Percentiles rank a stretch among this genome's conserved stretches.
phyloP scores from a whole-genome alignment of 345 rosid genomes.

The Boechera divaricarpa region DNA sequence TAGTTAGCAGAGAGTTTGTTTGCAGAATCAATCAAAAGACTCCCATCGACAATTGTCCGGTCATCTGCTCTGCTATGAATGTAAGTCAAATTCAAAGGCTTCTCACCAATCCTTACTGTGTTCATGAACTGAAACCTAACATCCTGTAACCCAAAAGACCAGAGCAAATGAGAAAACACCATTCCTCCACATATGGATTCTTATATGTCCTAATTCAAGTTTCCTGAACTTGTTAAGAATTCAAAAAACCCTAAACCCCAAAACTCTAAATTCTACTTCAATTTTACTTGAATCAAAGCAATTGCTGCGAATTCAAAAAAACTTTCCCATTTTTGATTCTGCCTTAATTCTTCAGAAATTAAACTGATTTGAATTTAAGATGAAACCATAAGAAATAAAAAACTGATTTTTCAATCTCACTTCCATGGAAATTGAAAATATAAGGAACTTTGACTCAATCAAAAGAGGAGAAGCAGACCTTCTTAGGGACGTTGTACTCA shows the following conservation, averaged over 20 bases:
- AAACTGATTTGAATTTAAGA: background rate
- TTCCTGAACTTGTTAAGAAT: background rate
- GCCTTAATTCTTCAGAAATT: background rate
- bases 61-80: slow-evolving; percentile 71
- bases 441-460: background rate
- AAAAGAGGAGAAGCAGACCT: slow-evolving; percentile 49
- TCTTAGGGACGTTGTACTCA: slow-evolving; percentile 82
- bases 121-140: slow-evolving; percentile 95
- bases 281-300: background rate
- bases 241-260: background rate
- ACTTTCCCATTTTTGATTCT: background rate
- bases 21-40: slow-evolving; percentile 61
- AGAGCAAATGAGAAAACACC: background rate
- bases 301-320: background rate
- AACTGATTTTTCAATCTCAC: background rate
- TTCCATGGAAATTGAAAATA: background rate
- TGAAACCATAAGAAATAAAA: background rate
- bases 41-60: slow-evolving; percentile 75
- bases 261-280: background rate
- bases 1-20: slow-evolving; percentile 84
- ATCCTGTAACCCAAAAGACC: slow-evolving; percentile 54
- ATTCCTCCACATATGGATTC: background rate
- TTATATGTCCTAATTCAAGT: background rate
- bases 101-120: slow-evolving; percentile 66
- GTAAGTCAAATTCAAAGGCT: slow-evolving; percentile 83